phyloP scores from a whole-genome alignment of 257 asterid species.

The Eucommia ulmoides region DNA sequence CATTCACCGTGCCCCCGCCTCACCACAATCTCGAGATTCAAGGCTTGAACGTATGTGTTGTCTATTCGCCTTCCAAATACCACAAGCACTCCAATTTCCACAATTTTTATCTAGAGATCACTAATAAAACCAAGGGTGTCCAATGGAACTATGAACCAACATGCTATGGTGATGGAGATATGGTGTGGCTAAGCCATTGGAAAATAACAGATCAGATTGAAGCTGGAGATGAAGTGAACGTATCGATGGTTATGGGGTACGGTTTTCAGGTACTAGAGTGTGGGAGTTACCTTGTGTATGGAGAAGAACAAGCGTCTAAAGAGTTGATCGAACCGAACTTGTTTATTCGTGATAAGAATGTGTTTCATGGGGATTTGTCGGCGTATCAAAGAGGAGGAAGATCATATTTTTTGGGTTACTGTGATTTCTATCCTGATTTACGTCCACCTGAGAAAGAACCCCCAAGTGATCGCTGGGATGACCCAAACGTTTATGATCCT shows the following conservation, averaged over 20 bases:
- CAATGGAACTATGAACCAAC: conserved; percentile 5
- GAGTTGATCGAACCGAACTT: not conserved
- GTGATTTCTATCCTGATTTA: not conserved
- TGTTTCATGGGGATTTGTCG: conserved; percentile 3
- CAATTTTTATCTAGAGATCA: not conserved
- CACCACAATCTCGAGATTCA: not conserved
- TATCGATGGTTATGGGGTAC: not conserved
- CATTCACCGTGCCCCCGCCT: conserved; percentile 2
- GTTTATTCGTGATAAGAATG: not conserved
- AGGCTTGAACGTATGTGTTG: conserved; percentile 2
- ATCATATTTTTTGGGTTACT: not conserved
- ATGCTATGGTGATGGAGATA: not conserved
- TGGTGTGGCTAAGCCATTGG: conserved; percentile 10
- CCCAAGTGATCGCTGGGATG: not conserved
- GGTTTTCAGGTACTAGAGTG: not conserved
- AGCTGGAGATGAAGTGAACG: conserved; percentile 1
- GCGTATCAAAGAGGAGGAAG: not conserved
- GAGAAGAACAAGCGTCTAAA: not conserved
- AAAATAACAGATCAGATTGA: conserved; percentile 1
- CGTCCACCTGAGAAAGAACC: not conserved
- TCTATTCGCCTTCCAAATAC: not conserved
- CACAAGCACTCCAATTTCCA: not conserved
- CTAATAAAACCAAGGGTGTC: conserved; percentile 4
- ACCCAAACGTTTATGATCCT: not conserved
- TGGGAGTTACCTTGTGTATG: conserved; percentile 2